A percentile compares a stretch with the other conserved stretches of the same genome.
Conservation (phyloP, 2,329 filamentous ascomycete genomes). For the Paecilomyces sp. region DNA sequence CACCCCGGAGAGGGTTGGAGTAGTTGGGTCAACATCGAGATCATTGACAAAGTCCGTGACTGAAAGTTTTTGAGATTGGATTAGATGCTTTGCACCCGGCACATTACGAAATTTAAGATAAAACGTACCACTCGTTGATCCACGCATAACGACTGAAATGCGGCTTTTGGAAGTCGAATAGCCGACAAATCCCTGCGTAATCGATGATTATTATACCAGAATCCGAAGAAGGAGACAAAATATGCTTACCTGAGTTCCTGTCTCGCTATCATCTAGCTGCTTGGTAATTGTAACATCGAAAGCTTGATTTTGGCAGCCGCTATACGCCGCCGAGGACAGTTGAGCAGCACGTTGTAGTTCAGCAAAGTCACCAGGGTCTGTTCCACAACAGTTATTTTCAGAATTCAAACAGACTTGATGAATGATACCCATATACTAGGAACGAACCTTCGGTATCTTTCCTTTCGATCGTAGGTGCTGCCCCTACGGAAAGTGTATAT, state of each 20-base stretch:
- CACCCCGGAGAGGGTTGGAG: constrained; percentile 19
- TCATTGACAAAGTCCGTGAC: constrained; percentile 17
- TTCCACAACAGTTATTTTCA: background rate
- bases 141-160: constrained; percentile 23
- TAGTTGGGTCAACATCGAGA: constrained; percentile 15
- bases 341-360: constrained; percentile 19
- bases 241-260: constrained; percentile 16
- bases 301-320: constrained; percentile 16
- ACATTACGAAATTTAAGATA: background rate
- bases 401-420: background rate
- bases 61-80: constrained; percentile 1
- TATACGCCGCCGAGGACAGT: constrained; percentile 23
- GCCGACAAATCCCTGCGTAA: constrained; percentile 18
- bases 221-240: background rate
- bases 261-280: constrained; percentile 13
- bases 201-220: background rate
- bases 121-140: constrained; percentile 18
- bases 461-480: background rate
- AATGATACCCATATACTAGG: background rate
- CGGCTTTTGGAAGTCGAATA: constrained; percentile 17
- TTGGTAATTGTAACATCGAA: constrained; percentile 25
- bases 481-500: background rate
- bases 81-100: background rate
- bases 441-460: background rate
- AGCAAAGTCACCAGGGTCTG: constrained; percentile 12